Evolutionary conservation across 805 yeast species (phyloP), one percentile per base, ranked within the genome.

Genomic region (Isabelozyma heimii): DNA sequence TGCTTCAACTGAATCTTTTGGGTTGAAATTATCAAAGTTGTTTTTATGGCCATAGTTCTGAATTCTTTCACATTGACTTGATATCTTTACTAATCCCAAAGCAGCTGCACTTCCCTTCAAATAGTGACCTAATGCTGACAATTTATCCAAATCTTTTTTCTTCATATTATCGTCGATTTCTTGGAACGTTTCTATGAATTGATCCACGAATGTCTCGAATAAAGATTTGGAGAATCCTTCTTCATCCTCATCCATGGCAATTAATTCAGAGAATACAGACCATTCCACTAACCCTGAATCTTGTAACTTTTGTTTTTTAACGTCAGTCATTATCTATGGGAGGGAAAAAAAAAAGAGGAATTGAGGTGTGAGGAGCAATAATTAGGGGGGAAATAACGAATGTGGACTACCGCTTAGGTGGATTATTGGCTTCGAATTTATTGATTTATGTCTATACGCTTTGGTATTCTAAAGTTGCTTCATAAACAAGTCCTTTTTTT

Each of bases 61-160:
- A 52, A 94, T 91, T 55, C 91, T 76, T 67, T 91, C 99, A 69
- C 99, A 94, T 58, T 91, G 87, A 61, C 83, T 80, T 49, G 91
- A 91, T 44, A 94, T 88, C 52, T 84, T 83, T 42, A 80, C 81
- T 48, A 94, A 76, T 2, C 99, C 99, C 50, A 94, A 73, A 0
- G 97, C 92, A 2, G 97, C 96, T 1, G 97, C 95, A 10, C 96
- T 86, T 42, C 99, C 99, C 65, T 94, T 94, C 48, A 94, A 75
- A 62, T 89, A 94, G 65, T 94, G 99, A 12, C 99, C 99, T 57
- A 87, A 71, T 12, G 83, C 76, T 16, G 91, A 85, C 48, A 94
- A 70, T 52, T 82, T 76, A 38, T 72, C 77, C 50, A 91, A 74
- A 56, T 77, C 69, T 33, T 73, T 73, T 1, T 69, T 56, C 28